Conservation (phyloP, 768 basidiomycete species). For the Leccinum imitatum region DNA sequence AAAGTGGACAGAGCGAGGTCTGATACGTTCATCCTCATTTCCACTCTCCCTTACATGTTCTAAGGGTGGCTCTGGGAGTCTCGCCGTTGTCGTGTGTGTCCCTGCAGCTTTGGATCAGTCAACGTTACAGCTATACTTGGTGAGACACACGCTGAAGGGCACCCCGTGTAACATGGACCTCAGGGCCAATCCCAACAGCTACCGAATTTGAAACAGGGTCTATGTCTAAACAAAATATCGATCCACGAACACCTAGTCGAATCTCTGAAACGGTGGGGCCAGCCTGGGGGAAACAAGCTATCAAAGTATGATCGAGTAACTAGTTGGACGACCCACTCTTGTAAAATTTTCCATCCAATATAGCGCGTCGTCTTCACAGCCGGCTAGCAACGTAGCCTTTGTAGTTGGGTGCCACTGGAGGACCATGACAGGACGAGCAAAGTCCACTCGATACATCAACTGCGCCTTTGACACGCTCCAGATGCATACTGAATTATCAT, state of each 20-base stretch:
- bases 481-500: not conserved
- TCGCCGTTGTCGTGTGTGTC: too few species aligned
- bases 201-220: not conserved
- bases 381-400: not conserved
- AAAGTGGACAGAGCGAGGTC: too few species aligned
- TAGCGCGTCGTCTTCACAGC: not conserved
- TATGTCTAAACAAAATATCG: not conserved
- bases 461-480: not conserved
- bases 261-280: not conserved
- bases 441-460: not conserved
- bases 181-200: not conserved
- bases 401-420: not conserved
- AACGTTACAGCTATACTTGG: not conserved
- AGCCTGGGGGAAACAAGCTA: not conserved
- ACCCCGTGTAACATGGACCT: not conserved
- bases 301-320: not conserved
- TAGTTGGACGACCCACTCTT: not conserved
- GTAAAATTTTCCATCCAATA: not conserved
- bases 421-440: not conserved
- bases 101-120: too few species aligned
- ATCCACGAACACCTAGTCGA: not conserved
- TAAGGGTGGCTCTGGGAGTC: too few species aligned
- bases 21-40: too few species aligned
- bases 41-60: too few species aligned
- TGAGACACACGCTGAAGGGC: not conserved